Percentiles rank a stretch among this genome's conserved stretches.
Conservation (phyloP, 768 basidiomycete genomes). For the Xanthoconium stramineum region DNA sequence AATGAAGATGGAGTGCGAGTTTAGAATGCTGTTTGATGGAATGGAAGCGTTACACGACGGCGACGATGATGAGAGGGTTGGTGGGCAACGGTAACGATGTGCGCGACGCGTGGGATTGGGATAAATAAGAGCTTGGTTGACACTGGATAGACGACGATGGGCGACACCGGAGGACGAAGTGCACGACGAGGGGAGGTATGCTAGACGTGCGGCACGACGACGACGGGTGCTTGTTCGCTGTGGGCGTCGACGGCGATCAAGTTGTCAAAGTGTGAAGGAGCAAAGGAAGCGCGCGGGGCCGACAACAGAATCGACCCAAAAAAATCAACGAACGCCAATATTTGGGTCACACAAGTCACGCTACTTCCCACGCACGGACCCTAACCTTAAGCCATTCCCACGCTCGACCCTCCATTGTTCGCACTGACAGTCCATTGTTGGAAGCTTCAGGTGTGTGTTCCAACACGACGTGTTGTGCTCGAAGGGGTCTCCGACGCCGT, state of each 20-base stretch:
- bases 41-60: slow-evolving; percentile 28
- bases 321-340: slow-evolving; percentile 41
- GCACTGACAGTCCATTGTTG: not conserved
- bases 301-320: slow-evolving; percentile 38
- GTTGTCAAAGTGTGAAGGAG: slow-evolving; percentile 42
- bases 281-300: slow-evolving; percentile 45
- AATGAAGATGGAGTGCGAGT: slow-evolving; percentile 20
- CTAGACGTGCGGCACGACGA: slow-evolving; percentile 38
- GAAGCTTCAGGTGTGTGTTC: not conserved
- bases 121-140: slow-evolving; percentile 32
- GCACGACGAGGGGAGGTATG: slow-evolving; percentile 18
- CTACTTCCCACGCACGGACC: slow-evolving; percentile 44
- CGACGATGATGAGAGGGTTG: slow-evolving; percentile 19
- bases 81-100: slow-evolving; percentile 34
- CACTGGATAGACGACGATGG: slow-evolving; percentile 21
- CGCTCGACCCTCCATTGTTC: slow-evolving; percentile 29
- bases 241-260: slow-evolving; percentile 48
- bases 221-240: slow-evolving; percentile 41
- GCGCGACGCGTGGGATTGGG: slow-evolving; percentile 45
- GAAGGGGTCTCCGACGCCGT: not conserved
- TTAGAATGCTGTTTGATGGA: slow-evolving; percentile 30
- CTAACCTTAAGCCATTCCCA: slow-evolving; percentile 35
- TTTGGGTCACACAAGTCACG: slow-evolving; percentile 35
- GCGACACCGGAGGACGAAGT: slow-evolving; percentile 19
- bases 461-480: not conserved